These are phyloP conservation scores for Cenchrus americanus DNA, from an alignment of 176 grass and related monocot species.

Conservation along the genomic window DNA sequence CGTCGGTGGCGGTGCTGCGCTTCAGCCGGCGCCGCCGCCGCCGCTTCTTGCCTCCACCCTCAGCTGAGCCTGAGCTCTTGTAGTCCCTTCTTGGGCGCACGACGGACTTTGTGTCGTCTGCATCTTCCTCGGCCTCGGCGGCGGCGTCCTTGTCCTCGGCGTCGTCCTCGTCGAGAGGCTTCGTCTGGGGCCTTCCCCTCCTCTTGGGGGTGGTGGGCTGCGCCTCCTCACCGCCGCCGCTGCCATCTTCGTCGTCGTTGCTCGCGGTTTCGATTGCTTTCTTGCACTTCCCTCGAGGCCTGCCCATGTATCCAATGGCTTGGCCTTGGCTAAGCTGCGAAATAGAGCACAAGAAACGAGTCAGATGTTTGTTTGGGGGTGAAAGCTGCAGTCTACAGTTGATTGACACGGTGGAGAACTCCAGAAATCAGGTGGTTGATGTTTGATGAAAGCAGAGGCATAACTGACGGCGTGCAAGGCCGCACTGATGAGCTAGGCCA, in stretches of 20 bases:
- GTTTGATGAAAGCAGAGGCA: no score
- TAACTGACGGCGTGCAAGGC: no score
- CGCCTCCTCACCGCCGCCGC: not conserved
- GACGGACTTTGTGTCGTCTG: not conserved
- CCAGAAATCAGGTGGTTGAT: not conserved
- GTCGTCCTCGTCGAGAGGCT: not conserved
- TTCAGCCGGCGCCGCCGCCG: not conserved
- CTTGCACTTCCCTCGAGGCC: constrained; percentile 35
- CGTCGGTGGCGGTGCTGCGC: not conserved
- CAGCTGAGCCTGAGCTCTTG: not conserved
- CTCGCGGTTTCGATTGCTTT: not conserved
- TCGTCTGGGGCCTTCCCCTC: constrained; percentile 6
- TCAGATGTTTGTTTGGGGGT: not conserved
- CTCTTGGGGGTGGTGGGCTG: not conserved
- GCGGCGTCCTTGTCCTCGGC: not conserved
- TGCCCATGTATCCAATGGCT: constrained; percentile 4
- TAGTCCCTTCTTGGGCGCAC: not conserved
- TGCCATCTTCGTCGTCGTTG: not conserved
- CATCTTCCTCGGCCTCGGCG: not conserved
- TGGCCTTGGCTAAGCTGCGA: not conserved
- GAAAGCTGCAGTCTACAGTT: not conserved
- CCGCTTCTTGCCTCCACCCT: not conserved
- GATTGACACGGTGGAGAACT: not conserved
- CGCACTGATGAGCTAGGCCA: no score
- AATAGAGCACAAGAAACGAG: constrained; percentile 15